Evolutionary conservation across 257 asterid genomes (phyloP).

Genomic region (Przewalskia tangutica): DNA sequence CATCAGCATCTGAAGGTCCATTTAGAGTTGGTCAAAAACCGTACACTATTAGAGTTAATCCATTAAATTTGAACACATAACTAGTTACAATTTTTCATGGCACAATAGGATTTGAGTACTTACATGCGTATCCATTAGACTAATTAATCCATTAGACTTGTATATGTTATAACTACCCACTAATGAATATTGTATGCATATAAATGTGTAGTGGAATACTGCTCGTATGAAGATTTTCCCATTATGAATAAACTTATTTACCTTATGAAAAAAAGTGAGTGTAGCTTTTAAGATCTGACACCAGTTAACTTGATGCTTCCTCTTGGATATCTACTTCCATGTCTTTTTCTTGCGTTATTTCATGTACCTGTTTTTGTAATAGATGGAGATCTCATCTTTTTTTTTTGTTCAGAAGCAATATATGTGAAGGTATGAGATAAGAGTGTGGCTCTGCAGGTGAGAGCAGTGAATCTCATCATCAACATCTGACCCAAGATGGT

Average conservation of each 20-base stretch:
- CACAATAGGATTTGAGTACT: neutral
- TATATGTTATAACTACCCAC: neutral
- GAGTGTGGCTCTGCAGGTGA: constrained; percentile 34
- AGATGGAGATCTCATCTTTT: constrained; percentile 1
- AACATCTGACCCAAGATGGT: constrained; percentile 28
- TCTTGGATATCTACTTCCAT: constrained; percentile 1
- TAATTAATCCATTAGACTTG: neutral
- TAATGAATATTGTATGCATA: neutral
- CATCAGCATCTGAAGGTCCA: neutral
- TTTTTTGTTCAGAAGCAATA: constrained; percentile 1
- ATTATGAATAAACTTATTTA: neutral
- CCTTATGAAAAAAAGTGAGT: neutral
- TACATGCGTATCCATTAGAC: too few relatives aligned
- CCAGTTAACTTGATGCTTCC: neutral
- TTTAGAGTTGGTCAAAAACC: neutral
- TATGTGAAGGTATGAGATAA: constrained; percentile 13
- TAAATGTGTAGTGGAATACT: neutral
- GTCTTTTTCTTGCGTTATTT: neutral
- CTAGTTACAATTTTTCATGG: neutral
- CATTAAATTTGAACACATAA: neutral
- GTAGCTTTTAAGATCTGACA: neutral
- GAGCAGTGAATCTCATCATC: constrained; percentile 23
- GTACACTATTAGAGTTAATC: neutral
- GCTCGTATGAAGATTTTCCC: neutral
- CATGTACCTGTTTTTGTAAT: constrained; percentile 3